Evolutionary conservation across 2,329 filamentous ascomycete genomes (phyloP), one percentile per base, ranked within the genome.

Genomic region (Aspergillus persii): DNA sequence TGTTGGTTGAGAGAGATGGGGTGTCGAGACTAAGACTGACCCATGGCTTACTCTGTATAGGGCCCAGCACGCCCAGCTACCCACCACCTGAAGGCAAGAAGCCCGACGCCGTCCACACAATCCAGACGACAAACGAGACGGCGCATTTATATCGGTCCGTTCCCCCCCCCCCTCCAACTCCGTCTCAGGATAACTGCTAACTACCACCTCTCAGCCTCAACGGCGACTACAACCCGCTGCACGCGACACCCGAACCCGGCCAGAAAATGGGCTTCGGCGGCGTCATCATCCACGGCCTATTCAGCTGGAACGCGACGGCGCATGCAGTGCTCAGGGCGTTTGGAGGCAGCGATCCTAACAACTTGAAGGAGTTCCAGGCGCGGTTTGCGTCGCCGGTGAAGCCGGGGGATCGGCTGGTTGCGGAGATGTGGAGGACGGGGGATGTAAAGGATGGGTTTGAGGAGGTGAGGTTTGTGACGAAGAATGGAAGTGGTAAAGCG

Each of bases 191-290:
- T 2, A 41, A n/a, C 30, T 6, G 6, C 15, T 6, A n/a, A n/a
- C 29, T 76, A 55, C 64, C 70, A 27, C 4, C 41, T 71, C 74
- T 11, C 63, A 84, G 91, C 63, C 84, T 96, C 54, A 96, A 96
- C 68, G 92, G 92, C 66, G 92, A 96, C 79, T 96, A 96, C 79
- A 96, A 96, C 80, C 92, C 92, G 31, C 86, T 96, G 33, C 92
- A 96, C 73, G 91, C 91, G 4, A 90, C 89, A 27, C 92, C 92
- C 8, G 90, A 91, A 77, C 90, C 91, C 0, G 92, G 91, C 62
- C 79, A 85, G 76, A 89, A 91, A 78, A 96, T 96, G 91, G 92
- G 92, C 61, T 96, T 96, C 67, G 90, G 91, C 31, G 92, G 92
- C 44, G 82, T 86, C 66, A 96, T 96, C 76, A 89, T 96, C 74